These are phyloP conservation scores for Dimocarpus longan DNA, from an alignment of 345 rosid species.

Conservation along the genomic window DNA sequence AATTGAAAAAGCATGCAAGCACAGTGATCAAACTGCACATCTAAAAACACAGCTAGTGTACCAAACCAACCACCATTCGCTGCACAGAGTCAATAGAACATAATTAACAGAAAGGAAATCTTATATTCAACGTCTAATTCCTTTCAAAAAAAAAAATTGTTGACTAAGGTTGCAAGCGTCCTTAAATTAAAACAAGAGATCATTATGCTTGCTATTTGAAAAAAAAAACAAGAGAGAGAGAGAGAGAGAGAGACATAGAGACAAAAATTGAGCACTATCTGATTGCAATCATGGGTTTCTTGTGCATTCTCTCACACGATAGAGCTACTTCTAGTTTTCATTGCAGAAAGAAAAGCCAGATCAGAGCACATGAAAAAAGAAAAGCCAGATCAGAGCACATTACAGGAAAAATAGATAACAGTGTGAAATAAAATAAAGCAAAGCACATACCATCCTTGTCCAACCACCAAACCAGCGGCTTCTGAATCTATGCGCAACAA, in stretches of 20 bases:
- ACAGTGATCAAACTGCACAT: neutral
- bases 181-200: neutral
- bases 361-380: neutral
- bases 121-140: neutral
- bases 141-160: neutral
- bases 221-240: neutral
- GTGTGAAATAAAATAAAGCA: slow-evolving; percentile 9
- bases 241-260: neutral
- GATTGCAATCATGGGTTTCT: neutral
- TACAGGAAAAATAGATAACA: neutral
- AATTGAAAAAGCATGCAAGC: neutral
- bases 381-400: neutral
- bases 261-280: neutral
- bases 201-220: neutral
- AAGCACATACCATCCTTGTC: slow-evolving; percentile 35
- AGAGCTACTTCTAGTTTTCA: neutral
- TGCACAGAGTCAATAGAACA: neutral
- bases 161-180: neutral
- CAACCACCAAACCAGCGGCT: slow-evolving; percentile 52
- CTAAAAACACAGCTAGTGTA: neutral
- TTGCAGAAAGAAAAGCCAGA: neutral
- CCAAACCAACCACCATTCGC: neutral
- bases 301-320: neutral
- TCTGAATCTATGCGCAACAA: slow-evolving; percentile 27
- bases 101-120: neutral